Evolutionary conservation across 2,329 filamentous ascomycete species (phyloP).

Genomic region (Dactylellina leptospora): DNA sequence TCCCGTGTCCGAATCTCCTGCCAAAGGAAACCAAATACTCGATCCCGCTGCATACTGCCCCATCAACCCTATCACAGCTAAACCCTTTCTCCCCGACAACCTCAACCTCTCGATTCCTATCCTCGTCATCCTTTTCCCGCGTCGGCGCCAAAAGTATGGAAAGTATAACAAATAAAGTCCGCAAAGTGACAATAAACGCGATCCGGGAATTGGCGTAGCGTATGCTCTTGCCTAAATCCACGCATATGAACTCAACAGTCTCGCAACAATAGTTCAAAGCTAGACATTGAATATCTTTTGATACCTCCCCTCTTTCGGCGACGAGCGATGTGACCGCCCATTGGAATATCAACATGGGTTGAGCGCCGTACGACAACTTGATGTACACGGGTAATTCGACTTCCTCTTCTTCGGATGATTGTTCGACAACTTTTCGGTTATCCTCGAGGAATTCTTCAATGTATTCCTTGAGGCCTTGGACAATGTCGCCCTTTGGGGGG

Average conservation of each 20-base stretch:
- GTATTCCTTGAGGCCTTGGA: constrained; percentile 5
- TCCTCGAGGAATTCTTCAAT: constrained; percentile 12
- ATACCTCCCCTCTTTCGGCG: not conserved
- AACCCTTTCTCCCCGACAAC: not conserved
- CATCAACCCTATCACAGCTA: not conserved
- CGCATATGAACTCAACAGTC: constrained; percentile 5
- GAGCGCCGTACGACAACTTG: constrained; percentile 14
- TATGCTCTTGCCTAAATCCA: too few relatives aligned
- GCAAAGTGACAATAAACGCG: constrained; percentile 18
- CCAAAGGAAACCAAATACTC: constrained; percentile 16
- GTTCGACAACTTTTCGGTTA: not conserved
- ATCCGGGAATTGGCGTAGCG: constrained; percentile 17
- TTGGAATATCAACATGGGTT: constrained; percentile 39
- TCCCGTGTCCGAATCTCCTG: constrained; percentile 7
- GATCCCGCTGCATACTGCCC: not conserved
- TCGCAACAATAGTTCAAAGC: constrained; percentile 21
- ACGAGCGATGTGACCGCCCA: constrained; percentile 37
- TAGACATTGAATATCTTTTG: not conserved
- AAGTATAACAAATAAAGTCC: constrained; percentile 26
- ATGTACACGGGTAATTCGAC: constrained; percentile 11
- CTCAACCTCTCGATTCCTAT: too few relatives aligned
- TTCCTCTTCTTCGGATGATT: not conserved
- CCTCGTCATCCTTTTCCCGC: not conserved
- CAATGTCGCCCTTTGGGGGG: constrained; percentile 15
- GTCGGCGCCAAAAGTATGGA: constrained; percentile 13